A percentile compares a stretch with the other conserved stretches of the same genome.
These are phyloP conservation scores for Dactylellina parvicollis DNA, from an alignment of 2,329 filamentous ascomycete genomes.

Conservation along the genomic window DNA sequence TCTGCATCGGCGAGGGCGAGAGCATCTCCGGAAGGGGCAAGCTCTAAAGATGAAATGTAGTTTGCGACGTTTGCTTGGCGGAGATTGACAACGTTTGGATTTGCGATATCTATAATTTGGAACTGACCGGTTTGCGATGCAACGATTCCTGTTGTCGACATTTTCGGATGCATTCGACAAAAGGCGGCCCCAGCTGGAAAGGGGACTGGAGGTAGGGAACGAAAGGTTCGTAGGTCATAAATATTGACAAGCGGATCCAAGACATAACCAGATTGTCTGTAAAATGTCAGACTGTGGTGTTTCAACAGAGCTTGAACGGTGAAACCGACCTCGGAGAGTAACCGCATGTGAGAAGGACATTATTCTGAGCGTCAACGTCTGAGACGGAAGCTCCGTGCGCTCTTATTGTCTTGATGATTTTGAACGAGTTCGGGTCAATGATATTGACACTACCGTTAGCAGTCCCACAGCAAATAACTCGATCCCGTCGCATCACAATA, in stretches of 20 bases:
- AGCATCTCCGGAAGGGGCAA: conserved; percentile 87
- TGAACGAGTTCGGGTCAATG: conserved; percentile 80
- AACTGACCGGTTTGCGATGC: conserved; percentile 91
- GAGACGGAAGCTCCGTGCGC: conserved; percentile 86
- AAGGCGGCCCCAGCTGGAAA: conserved; percentile 92
- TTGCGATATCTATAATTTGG: conserved; percentile 95
- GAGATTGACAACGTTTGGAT: conserved; percentile 85
- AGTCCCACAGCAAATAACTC: conserved; percentile 92
- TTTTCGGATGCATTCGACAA: conserved; percentile 93
- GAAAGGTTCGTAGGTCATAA: conserved; percentile 91
- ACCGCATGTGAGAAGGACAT: conserved; percentile 94
- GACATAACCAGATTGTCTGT: conserved; percentile 74
- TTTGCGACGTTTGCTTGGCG: conserved; percentile 80
- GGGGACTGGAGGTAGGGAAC: conserved; percentile 86
- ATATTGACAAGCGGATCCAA: conserved; percentile 94
- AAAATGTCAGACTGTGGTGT: neutral
- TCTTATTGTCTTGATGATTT: conserved; percentile 80
- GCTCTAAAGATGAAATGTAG: conserved; percentile 81
- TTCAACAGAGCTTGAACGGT: neutral
- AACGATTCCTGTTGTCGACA: conserved; percentile 94
- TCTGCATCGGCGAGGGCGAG: conserved; percentile 82
- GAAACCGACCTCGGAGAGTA: conserved; percentile 78
- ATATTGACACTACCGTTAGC: conserved; percentile 84
- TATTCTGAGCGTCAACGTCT: conserved; percentile 96
- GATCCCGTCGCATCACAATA: conserved; percentile 87